These are phyloP conservation scores for Margaritispora aquatica DNA, from an alignment of 495 filamentous ascomycete species.

Conservation along the genomic window DNA sequence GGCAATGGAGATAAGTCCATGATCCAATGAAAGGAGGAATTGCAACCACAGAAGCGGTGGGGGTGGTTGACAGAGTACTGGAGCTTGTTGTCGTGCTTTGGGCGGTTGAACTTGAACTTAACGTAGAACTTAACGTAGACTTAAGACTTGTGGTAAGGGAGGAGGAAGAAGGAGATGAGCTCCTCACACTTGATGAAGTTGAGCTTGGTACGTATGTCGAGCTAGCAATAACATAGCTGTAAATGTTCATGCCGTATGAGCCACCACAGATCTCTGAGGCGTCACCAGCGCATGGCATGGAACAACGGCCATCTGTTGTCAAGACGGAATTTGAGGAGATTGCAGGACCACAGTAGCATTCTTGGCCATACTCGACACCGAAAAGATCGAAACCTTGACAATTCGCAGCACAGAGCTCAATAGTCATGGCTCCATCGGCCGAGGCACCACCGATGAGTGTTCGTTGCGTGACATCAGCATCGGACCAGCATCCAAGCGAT, in stretches of 20 bases:
- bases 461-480: constrained; percentile 1
- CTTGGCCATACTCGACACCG: constrained; percentile 4
- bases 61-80: too few relatives aligned
- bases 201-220: background rate
- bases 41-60: background rate
- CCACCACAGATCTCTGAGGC: constrained; percentile 36
- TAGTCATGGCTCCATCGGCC: constrained; percentile 28
- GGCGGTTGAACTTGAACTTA: too few relatives aligned
- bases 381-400: constrained; percentile 37
- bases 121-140: too few relatives aligned
- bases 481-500: constrained; percentile 7
- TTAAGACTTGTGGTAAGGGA: too few relatives aligned
- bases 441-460: background rate
- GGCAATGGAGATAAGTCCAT: constrained; percentile 15
- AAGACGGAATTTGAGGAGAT: background rate
- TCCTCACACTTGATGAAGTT: background rate
- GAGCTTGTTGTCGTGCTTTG: too few relatives aligned
- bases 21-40: constrained; percentile 7
- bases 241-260: constrained; percentile 29
- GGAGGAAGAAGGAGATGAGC: too few relatives aligned
- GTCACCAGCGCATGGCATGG: constrained; percentile 39
- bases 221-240: background rate
- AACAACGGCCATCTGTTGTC: constrained; percentile 30
- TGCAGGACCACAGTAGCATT: background rate
- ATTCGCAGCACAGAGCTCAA: constrained; percentile 48